Evolutionary conservation across 208 protist genomes (phyloP).

Genomic region (Borovskyia barvae): DNA sequence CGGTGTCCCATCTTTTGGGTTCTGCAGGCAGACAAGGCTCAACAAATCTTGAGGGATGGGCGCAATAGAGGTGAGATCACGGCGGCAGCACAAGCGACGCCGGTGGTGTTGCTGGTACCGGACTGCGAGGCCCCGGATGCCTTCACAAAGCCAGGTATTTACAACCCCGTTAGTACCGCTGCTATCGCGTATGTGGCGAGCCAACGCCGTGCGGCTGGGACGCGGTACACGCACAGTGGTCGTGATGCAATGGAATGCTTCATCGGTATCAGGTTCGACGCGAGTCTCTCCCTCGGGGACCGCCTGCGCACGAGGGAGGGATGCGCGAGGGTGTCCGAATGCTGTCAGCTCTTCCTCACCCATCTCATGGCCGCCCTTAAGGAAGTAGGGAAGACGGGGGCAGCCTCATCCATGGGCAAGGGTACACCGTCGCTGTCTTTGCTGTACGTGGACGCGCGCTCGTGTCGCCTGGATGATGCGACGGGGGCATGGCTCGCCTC

Average conservation of each 20-base stretch:
- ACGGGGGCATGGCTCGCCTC: conserved; percentile 13
- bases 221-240: too few species aligned
- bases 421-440: conserved; percentile 6
- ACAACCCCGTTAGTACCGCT: conserved; percentile 10
- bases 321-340: conserved; percentile 3
- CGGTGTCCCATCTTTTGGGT: conserved; percentile 14
- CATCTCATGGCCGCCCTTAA: conserved; percentile 18
- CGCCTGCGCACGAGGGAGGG: conserved; percentile 4
- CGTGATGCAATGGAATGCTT: background rate
- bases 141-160: conserved; percentile 9
- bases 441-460: conserved; percentile 14
- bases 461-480: conserved; percentile 5
- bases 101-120: conserved; percentile 12
- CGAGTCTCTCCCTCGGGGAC: conserved; percentile 6
- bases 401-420: background rate
- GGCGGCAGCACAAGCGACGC: background rate
- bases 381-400: conserved; percentile 1
- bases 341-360: conserved; percentile 13
- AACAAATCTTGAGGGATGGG: background rate
- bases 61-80: too few species aligned
- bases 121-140: conserved; percentile 11
- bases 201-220: too few species aligned
- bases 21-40: background rate
- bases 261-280: conserved; percentile 15
- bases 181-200: conserved; percentile 2